Evolutionary conservation across 2,329 filamentous ascomycete genomes (phyloP).

Genomic region (Fusarium sp.): DNA sequence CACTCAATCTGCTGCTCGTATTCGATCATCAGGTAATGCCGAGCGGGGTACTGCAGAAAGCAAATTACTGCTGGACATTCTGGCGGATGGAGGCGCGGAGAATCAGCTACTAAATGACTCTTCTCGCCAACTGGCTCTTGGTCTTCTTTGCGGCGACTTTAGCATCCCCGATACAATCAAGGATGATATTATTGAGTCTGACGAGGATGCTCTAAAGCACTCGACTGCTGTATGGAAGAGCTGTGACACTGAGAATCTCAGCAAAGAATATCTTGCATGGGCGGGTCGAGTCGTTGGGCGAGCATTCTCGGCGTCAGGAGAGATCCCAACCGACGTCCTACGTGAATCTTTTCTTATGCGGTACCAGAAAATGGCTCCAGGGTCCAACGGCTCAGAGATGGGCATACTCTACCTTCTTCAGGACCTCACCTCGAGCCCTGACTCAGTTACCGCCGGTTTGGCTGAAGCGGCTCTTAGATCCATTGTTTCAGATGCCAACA

Average conservation of each 20-base stretch:
- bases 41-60: constrained; percentile 79
- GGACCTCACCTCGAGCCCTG: constrained; percentile 68
- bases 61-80: constrained; percentile 79
- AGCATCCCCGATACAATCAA: constrained; percentile 56
- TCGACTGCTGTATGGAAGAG: constrained; percentile 80
- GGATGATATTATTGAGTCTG: constrained; percentile 75
- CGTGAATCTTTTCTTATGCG: constrained; percentile 67
- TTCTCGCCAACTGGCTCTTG: constrained; percentile 76
- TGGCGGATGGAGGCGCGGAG: constrained; percentile 75
- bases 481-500: constrained; percentile 65
- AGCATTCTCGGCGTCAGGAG: constrained; percentile 81
- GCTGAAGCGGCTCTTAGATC: constrained; percentile 70
- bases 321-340: constrained; percentile 69
- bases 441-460: constrained; percentile 66
- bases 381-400: constrained; percentile 68
- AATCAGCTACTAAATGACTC: constrained; percentile 75
- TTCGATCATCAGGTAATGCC: constrained; percentile 76
- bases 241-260: constrained; percentile 71
- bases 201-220: constrained; percentile 70
- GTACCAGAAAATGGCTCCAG: constrained; percentile 60
- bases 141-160: constrained; percentile 81
- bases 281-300: constrained; percentile 85
- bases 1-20: constrained; percentile 73
- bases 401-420: constrained; percentile 71
- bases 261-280: constrained; percentile 82